phyloP scores from a whole-genome alignment of 371 early-diverging fungal species.

The Mucor velutinosus region DNA sequence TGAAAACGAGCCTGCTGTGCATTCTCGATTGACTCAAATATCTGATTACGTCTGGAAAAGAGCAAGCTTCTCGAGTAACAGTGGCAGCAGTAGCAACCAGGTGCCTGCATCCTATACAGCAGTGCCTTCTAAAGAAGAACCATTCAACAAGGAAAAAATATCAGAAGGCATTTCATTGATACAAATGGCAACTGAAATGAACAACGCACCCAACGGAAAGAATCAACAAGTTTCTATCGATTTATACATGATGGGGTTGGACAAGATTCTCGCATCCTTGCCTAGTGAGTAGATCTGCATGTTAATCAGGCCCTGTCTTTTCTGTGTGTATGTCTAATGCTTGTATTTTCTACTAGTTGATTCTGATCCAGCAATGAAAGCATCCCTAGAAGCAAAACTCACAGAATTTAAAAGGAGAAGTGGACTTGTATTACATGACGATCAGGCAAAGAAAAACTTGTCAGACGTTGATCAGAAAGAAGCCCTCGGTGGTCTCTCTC shows the following conservation, averaged over 20 bases:
- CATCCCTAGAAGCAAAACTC: conserved; percentile 45
- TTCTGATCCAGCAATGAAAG: conserved; percentile 45
- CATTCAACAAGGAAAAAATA: conserved; percentile 34
- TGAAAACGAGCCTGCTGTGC: conserved; percentile 32
- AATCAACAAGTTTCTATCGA: conserved; percentile 53
- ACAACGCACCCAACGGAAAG: conserved; percentile 29
- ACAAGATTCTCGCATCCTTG: conserved; percentile 48
- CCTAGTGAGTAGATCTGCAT: conserved; percentile 43
- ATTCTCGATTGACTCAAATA: conserved; percentile 22
- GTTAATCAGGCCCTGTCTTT: not conserved
- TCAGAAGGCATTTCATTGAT: conserved; percentile 55
- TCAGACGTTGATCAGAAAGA: conserved; percentile 11
- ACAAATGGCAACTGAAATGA: conserved; percentile 55
- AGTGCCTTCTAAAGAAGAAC: not conserved
- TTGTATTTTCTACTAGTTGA: conserved; percentile 37
- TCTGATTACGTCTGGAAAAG: conserved; percentile 37
- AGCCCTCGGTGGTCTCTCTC: conserved; percentile 30
- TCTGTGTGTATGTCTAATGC: not conserved
- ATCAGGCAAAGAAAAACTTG: not conserved
- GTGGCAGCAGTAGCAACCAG: not conserved
- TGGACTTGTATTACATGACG: conserved; percentile 20
- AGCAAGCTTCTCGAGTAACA: conserved; percentile 15
- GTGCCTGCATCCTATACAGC: not conserved
- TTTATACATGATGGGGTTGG: conserved; percentile 57
- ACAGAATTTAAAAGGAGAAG: conserved; percentile 27